A percentile compares a stretch with the other conserved stretches of the same genome.
Evolutionary conservation across 257 asterid species (phyloP).

Genomic region (Eucommia ulmoides): DNA sequence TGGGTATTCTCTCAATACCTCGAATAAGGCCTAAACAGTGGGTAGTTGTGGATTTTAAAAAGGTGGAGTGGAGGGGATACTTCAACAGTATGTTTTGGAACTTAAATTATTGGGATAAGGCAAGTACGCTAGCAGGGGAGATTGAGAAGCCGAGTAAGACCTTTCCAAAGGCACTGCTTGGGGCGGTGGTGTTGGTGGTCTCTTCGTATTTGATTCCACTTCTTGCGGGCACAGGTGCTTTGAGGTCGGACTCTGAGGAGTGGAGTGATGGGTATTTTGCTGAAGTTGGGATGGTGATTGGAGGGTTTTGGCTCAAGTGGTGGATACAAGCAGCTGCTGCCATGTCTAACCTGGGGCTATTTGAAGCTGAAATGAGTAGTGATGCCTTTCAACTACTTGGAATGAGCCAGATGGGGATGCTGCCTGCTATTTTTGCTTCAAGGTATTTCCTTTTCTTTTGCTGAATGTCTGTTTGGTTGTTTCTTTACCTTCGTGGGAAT

Average conservation of each 20-base stretch:
- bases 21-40: slow-evolving; percentile 47
- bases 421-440: slow-evolving; percentile 64
- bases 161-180: slow-evolving; percentile 53
- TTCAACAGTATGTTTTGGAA: slow-evolving; percentile 84
- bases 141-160: slow-evolving; percentile 60
- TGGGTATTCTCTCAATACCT: slow-evolving; percentile 54
- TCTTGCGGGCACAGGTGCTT: slow-evolving; percentile 74
- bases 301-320: slow-evolving; percentile 88
- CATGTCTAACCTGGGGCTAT: slow-evolving; percentile 80
- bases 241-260: slow-evolving; percentile 41
- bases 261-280: slow-evolving; percentile 97
- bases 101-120: slow-evolving; percentile 81
- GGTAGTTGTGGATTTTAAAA: slow-evolving; percentile 41
- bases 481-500: too few relatives aligned
- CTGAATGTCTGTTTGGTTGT: too few relatives aligned
- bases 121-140: slow-evolving; percentile 84
- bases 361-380: slow-evolving; percentile 91
- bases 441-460: slow-evolving; percentile 27
- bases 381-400: slow-evolving; percentile 87
- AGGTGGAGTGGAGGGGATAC: slow-evolving; percentile 59
- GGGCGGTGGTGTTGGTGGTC: slow-evolving; percentile 60
- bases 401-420: slow-evolving; percentile 89
- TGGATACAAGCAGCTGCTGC: slow-evolving; percentile 94
- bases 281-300: slow-evolving; percentile 61
- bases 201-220: slow-evolving; percentile 63